These are phyloP conservation scores for Trichosporon asahii DNA, from an alignment of 1,284 basidiomycete species.

Conservation along the genomic window DNA sequence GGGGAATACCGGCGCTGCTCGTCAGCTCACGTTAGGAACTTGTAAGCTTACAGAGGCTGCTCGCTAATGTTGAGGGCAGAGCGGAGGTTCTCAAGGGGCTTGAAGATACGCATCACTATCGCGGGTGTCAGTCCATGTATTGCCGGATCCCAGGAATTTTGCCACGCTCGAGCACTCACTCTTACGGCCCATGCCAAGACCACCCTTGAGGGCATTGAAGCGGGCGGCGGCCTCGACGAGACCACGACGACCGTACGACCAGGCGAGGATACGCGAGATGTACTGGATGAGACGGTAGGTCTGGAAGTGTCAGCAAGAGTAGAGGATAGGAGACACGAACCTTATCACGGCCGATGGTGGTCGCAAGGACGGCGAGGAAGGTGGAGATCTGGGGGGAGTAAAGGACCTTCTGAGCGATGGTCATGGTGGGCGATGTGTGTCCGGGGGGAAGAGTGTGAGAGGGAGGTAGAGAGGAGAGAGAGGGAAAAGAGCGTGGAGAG, in stretches of 20 bases:
- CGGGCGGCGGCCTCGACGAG: constrained; percentile 64
- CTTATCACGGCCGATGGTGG: constrained; percentile 87
- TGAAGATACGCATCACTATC: constrained; percentile 85
- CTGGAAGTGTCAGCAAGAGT: constrained; percentile 51
- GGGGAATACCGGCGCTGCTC: constrained; percentile 30
- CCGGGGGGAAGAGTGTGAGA: background rate
- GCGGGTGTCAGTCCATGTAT: background rate
- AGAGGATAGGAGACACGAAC: constrained; percentile 46
- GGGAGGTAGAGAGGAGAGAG: background rate
- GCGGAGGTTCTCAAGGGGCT: constrained; percentile 92
- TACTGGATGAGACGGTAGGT: constrained; percentile 89
- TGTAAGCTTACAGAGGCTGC: constrained; percentile 42
- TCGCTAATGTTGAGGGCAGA: constrained; percentile 77
- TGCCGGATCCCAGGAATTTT: background rate
- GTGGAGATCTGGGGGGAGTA: constrained; percentile 77
- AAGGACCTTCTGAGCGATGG: constrained; percentile 66
- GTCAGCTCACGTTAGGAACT: background rate
- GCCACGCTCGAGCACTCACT: constrained; percentile 55
- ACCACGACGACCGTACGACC: constrained; percentile 67
- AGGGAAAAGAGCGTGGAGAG: background rate
- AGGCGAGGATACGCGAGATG: constrained; percentile 83
- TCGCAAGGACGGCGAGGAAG: constrained; percentile 69
- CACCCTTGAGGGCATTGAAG: constrained; percentile 75
- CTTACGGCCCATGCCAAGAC: constrained; percentile 73
- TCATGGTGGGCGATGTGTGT: constrained; percentile 30